Evolutionary conservation across 768 basidiomycete species (phyloP), one percentile per base, ranked within the genome.

Genomic region (Russula griseocarnosa): DNA sequence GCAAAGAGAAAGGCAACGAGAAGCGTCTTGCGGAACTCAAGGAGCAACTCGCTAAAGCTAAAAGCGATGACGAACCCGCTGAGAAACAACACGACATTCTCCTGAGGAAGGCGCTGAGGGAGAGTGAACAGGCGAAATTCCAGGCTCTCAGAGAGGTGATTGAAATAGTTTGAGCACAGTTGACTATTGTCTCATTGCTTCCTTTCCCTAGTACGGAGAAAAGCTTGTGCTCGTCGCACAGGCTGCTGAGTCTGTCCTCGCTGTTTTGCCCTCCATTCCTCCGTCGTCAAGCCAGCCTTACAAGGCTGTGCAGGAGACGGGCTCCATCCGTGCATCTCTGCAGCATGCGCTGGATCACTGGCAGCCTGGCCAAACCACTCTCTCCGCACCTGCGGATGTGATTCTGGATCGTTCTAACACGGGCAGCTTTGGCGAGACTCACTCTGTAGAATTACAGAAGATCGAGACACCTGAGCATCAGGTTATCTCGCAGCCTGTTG

Each of bases 381-480:
- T 73, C 44, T 73, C 78, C 13, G 78, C 80, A 18, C 65, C 74
- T 16, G 73, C 77, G 32, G 76, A 78, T 6, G 74, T 80, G n/a
- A 62, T 87, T 71, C 79, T 90, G 46, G 79, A 80, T 63, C 79
- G 86, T 64, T 86, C 86, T 4, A 88, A 93, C 70, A 89, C 88
- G 0, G 83, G 83, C 61, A 91, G 88, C 74, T 94, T 94, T 71
- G 92, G 92, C 22, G 88, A 87, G 74, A 92, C 86, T 44, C 92
- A 94, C 69, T 88, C 87, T 0, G 79, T 76, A 40, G 92, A 93
- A 74, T 79, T 94, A 40, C 81, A 81, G 20, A 79, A 76, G 67
- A 84, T 91, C 57, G 74, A 75, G 55, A 71, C 79, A 14, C 71
- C 72, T 0, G 66, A 71, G 61, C 67, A 6, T 69, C 65, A 34